Conservation (phyloP, 306 rosid genomes). For the Malus fusca region DNA sequence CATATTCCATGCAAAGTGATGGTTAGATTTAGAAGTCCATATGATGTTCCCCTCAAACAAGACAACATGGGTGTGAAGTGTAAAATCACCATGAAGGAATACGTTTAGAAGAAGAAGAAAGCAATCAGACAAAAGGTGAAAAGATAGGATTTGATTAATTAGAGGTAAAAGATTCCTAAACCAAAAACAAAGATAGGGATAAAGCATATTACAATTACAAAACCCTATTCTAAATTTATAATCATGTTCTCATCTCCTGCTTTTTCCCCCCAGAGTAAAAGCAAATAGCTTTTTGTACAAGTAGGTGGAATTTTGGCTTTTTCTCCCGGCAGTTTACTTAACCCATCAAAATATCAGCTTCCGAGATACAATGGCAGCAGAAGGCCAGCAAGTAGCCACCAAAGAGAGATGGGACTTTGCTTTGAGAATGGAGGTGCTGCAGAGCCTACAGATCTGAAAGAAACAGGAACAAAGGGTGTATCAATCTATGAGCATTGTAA, state of each 20-base stretch:
- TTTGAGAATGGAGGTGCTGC: slow-evolving; percentile 31
- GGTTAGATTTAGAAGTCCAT: not conserved
- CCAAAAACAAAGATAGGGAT: slow-evolving; percentile 68
- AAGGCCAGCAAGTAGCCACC: slow-evolving; percentile 36
- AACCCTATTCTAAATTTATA: slow-evolving; percentile 9
- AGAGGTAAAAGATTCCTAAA: slow-evolving; percentile 36
- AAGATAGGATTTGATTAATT: slow-evolving; percentile 26
- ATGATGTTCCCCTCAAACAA: not conserved
- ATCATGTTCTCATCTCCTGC: slow-evolving; percentile 20
- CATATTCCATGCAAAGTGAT: not conserved
- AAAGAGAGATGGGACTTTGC: slow-evolving; percentile 13
- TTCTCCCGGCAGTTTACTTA: not conserved
- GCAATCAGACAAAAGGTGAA: not conserved
- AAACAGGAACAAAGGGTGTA: not conserved
- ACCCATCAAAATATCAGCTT: slow-evolving; percentile 29
- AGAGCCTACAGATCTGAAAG: slow-evolving; percentile 45
- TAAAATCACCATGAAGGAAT: not conserved
- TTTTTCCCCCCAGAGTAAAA: not conserved
- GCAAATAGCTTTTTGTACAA: not conserved
- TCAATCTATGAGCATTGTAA: not conserved
- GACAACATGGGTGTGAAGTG: not conserved
- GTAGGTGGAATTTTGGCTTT: not conserved
- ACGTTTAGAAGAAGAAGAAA: not conserved
- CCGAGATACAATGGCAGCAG: slow-evolving; percentile 38
- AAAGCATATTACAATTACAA: slow-evolving; percentile 29